phyloP scores from a whole-genome alignment of 208 protist genomes.

The Acanthamoeba royreba region DNA sequence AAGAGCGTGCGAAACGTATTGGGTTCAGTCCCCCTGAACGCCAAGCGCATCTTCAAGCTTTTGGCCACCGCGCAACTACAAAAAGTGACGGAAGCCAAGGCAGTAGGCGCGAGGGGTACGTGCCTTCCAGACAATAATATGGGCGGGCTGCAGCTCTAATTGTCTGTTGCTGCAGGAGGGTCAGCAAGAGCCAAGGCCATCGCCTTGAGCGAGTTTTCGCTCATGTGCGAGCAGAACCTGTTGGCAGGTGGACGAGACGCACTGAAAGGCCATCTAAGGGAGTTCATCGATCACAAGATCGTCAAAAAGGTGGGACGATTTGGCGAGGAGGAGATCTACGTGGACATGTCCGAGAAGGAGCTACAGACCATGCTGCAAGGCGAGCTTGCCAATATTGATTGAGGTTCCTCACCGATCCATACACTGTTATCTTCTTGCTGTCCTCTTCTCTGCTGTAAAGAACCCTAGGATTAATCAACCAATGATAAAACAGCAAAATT shows the following conservation, averaged over 20 bases:
- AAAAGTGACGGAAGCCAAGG: neutral
- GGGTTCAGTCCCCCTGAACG: neutral
- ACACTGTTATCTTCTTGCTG: no score
- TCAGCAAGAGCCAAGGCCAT: neutral
- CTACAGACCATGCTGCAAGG: neutral
- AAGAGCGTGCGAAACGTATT: slow-evolving; percentile 1
- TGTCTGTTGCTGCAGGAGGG: no score
- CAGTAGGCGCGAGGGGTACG: neutral
- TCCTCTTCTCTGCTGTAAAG: no score
- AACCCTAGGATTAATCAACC: no score
- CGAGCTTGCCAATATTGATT: neutral
- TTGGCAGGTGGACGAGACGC: neutral
- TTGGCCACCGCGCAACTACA: neutral
- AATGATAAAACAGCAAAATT: no score
- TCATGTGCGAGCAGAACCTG: slow-evolving; percentile 24
- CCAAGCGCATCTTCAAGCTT: slow-evolving; percentile 33
- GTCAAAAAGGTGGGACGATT: neutral
- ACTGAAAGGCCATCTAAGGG: neutral
- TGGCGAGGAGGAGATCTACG: neutral
- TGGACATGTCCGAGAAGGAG: slow-evolving; percentile 5
- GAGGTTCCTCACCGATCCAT: no score
- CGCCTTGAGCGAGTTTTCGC: slow-evolving; percentile 15
- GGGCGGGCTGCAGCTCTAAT: no score
- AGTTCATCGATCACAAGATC: slow-evolving; percentile 29
- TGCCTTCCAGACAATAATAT: no score